Conservation (phyloP, 257 asterid species). For the Vinca minor region DNA sequence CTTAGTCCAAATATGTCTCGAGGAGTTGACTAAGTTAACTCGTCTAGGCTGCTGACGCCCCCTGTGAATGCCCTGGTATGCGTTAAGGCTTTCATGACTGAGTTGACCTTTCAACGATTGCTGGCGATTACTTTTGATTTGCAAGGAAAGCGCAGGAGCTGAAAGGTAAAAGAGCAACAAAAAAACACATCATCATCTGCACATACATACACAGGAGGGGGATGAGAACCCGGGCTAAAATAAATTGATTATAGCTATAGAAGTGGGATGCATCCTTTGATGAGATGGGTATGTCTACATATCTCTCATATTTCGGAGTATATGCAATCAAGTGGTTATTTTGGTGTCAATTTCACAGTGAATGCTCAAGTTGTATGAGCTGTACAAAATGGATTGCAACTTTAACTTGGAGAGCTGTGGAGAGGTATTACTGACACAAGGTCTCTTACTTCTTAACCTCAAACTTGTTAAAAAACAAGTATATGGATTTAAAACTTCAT, state of each 20-base stretch:
- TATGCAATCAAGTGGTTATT: background rate
- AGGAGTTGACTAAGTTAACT: too few species aligned
- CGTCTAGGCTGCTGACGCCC: too few species aligned
- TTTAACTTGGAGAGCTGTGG: background rate
- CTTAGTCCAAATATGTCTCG: too few species aligned
- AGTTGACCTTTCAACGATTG: background rate
- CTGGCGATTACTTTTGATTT: background rate
- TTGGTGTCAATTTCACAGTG: background rate
- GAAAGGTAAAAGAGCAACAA: background rate
- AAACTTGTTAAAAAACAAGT: too few species aligned
- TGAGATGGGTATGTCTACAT: too few species aligned
- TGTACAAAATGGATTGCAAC: background rate
- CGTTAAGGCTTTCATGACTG: background rate
- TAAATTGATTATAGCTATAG: background rate
- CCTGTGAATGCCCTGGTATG: background rate
- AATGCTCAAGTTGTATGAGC: background rate
- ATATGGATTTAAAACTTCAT: too few species aligned
- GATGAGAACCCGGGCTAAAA: slow-evolving; percentile 20
- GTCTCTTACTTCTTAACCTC: too few species aligned
- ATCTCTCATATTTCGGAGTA: background rate
- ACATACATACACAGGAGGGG: too few species aligned
- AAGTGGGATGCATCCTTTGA: background rate
- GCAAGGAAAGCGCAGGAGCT: background rate
- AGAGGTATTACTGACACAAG: too few species aligned
- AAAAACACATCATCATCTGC: slow-evolving; percentile 4